A percentile compares a stretch with the other conserved stretches of the same genome.
phyloP scores from a whole-genome alignment of 352 stramenopile species.

The Phytophthora hybrid region DNA sequence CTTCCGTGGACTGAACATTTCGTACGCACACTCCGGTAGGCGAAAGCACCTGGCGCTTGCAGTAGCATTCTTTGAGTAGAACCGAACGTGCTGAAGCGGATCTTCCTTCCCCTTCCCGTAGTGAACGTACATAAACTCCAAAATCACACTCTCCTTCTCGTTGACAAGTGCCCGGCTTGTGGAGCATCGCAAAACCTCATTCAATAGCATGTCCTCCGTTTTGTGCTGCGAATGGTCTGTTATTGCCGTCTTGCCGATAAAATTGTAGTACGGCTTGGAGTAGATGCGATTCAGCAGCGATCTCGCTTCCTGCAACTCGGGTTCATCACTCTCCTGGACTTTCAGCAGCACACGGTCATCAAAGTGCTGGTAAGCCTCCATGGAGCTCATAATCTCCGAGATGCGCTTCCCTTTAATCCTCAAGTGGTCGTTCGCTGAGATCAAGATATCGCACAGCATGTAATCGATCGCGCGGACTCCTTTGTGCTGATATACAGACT shows the following conservation, averaged over 20 bases:
- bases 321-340: constrained; percentile 77
- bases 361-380: constrained; percentile 85
- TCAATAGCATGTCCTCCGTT: constrained; percentile 57
- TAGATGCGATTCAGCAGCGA: constrained; percentile 69
- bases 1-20: constrained; percentile 67
- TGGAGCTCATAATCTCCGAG: constrained; percentile 66
- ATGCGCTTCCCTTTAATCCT: constrained; percentile 72
- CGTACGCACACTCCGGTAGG: constrained; percentile 63
- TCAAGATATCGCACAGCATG: constrained; percentile 88
- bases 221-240: constrained; percentile 56
- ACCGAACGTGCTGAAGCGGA: constrained; percentile 75
- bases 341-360: constrained; percentile 81
- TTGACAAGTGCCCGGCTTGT: not conserved
- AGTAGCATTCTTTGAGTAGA: constrained; percentile 79
- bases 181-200: constrained; percentile 62
- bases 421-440: constrained; percentile 70
- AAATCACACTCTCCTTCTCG: constrained; percentile 69
- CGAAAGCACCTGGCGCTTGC: constrained; percentile 57
- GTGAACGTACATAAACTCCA: constrained; percentile 84
- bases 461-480: constrained; percentile 85
- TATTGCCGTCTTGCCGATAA: constrained; percentile 68
- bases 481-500: constrained; percentile 91
- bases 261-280: constrained; percentile 82
- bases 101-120: constrained; percentile 85
- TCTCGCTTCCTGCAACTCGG: constrained; percentile 55